Evolutionary conservation across 208 protist species (phyloP), one percentile per base, ranked within the genome.

Genomic region (Entamoeba invadens): DNA sequence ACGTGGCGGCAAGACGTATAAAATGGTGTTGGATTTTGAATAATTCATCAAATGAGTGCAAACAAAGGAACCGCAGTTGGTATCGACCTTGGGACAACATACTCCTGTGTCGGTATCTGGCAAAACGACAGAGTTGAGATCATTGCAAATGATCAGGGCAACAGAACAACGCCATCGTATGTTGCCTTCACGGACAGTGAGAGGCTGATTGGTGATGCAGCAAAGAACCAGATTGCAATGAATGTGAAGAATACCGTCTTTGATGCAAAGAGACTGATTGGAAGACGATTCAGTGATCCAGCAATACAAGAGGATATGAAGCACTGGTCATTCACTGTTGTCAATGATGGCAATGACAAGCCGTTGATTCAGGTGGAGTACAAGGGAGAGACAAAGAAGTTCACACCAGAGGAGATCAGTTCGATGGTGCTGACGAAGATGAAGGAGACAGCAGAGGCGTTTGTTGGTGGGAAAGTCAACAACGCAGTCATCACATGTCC

Each of bases 181-280:
- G 96, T 97, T 50, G 95, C 96, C 18, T 97, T 97, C 38, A 96
- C 94, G 3, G 95, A 96, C 25, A 51, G 51, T 45, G 68, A 87
- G 42, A 68, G 92, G 18, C 93, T 98, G 5, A 96, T 97, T 68
- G 97, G 97, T 94, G 96, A 97, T 68, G 96, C 96, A 18, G 97
- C 97, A 91, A 97, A 97, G 94, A 97, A 96, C 93, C 97, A 98
- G 95, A 96, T 96, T 31, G 96, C 97, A 42, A 95, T 97, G 95
- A 98, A 98, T 95, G 97, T 97, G 47, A 51, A 95, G 57, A 98
- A 98, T 95, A 98, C 98, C 5, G 95, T 98, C 45, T 98, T 98
- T 94, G 98, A 98, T 95, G 96, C 97, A 91, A 98, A 98, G 96
- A 95, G 98, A 72, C 95, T 98, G 1, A 98, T 98, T 92, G 97